Evolutionary conservation across 2,329 filamentous ascomycete species (phyloP), one percentile per base, ranked within the genome.

Genomic region (Ceratocystis cubensis): DNA sequence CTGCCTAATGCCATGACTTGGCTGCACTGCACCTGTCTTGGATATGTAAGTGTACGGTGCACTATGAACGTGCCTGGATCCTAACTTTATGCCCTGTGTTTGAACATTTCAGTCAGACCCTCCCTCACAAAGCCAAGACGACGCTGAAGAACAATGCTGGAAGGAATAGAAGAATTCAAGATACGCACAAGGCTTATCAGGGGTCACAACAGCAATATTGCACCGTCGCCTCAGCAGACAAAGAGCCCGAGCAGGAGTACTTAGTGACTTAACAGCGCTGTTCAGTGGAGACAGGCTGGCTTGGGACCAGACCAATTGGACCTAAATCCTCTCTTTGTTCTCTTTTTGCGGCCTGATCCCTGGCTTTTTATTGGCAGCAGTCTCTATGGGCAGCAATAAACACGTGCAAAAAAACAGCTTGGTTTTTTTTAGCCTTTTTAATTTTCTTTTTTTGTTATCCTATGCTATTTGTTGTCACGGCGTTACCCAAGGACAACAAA

Each of bases 401-500:
- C 33, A 53, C 25, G 13, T 64, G 44, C 56, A 59, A n/a, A 25
- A 30, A 59, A 17, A n/a, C 56, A 8, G 17, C 30, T 37, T 33
- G 30, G 30, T 37, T 57, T 30, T n/a, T n/a, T 41, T 22, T 28
- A 44, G 61, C 2, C 17, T n/a, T 50, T 44, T 62, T 50, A 10
- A 17, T 41, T 22, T 61, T 50, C 13, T 63, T 45, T 20, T 22
- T 62, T 44, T 48, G 20, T 3, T 57, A 10, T 28, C 7, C 10
- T 37, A 10, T 44, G 50, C 63, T 56, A 30, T 63, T 66, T 66
- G 50, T 63, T 63, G 64, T 63, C 61, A 53, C 63, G 63, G 59
- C 63, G 50, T 59, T 64, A 37, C 61, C 61, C 61, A 17, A 63
- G 20, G 30, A 63, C 15, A 63, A 25, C 37, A 57, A 41, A 57